A percentile compares a stretch with the other conserved stretches of the same genome.
Evolutionary conservation across 2,329 filamentous ascomycete genomes (phyloP).

Genomic region (Tolypocladium tropicale): DNA sequence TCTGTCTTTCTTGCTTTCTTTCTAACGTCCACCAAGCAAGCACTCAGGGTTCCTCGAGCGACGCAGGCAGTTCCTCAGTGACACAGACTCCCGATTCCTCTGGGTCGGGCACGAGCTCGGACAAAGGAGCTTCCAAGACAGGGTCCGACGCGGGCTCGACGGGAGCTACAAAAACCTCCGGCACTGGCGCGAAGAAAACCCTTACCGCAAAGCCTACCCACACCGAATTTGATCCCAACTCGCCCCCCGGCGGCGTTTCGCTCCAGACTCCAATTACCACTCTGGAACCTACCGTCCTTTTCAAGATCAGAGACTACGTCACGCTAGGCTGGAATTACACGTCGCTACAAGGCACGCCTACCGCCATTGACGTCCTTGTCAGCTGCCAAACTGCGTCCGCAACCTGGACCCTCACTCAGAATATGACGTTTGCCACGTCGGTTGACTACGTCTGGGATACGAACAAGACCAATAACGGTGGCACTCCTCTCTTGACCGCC

Average conservation of each 20-base stretch:
- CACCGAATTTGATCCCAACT: conserved; percentile 32
- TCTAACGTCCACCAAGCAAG: background rate
- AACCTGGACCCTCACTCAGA: conserved; percentile 51
- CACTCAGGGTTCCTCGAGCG: background rate
- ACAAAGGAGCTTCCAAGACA: background rate
- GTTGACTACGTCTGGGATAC: conserved; percentile 51
- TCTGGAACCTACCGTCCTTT: conserved; percentile 35
- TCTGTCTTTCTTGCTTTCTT: background rate
- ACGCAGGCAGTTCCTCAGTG: background rate
- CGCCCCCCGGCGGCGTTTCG: conserved; percentile 39
- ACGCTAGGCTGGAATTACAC: conserved; percentile 60
- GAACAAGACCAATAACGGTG: conserved; percentile 29
- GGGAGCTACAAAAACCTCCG: conserved; percentile 15
- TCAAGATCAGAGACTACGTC: conserved; percentile 49
- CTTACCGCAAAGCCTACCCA: conserved; percentile 16
- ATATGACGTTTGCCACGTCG: conserved; percentile 47
- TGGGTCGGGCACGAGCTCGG: conserved; percentile 6
- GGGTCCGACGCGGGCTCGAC: conserved; percentile 32
- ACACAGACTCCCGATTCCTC: too few relatives aligned
- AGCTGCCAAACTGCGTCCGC: conserved; percentile 41
- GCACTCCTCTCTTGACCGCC: conserved; percentile 38
- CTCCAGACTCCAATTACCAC: conserved; percentile 42
- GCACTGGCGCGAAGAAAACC: conserved; percentile 14
- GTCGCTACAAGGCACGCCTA: conserved; percentile 44
- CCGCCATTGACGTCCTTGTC: conserved; percentile 48